Evolutionary conservation across 495 filamentous ascomycete genomes (phyloP).

Genomic region (Annulohypoxylon stygium): DNA sequence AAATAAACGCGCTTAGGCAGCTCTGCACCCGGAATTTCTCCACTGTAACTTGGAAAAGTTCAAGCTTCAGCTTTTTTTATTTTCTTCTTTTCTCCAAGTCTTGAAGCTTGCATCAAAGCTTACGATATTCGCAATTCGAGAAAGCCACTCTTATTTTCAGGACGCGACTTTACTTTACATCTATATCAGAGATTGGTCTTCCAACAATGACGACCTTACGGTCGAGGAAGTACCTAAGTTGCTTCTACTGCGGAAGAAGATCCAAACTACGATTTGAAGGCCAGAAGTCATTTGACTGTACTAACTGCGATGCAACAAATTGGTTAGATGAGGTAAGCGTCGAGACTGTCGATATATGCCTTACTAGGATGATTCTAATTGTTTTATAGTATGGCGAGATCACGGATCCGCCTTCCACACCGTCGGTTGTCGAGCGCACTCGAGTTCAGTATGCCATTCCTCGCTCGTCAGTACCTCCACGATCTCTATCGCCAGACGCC

Average conservation of each 20-base stretch:
- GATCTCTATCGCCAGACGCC: conserved; percentile 33
- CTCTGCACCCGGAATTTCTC: conserved; percentile 17
- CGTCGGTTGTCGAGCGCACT: conserved; percentile 51
- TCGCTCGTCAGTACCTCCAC: conserved; percentile 51
- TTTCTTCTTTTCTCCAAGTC: neutral
- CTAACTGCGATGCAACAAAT: conserved; percentile 83
- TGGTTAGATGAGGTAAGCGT: conserved; percentile 75
- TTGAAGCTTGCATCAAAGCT: neutral
- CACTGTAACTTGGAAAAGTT: conserved; percentile 25
- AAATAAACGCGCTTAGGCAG: conserved; percentile 21
- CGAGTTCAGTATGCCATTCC: conserved; percentile 57
- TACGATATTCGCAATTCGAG: neutral
- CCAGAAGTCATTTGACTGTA: conserved; percentile 73
- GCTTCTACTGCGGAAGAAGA: conserved; percentile 81
- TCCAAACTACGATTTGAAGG: conserved; percentile 68
- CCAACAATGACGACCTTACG: conserved; percentile 53
- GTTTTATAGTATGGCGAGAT: conserved; percentile 79
- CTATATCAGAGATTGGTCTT: neutral
- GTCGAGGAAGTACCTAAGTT: conserved; percentile 64
- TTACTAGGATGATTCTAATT: conserved; percentile 16
- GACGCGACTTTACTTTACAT: conserved; percentile 13
- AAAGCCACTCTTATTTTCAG: conserved; percentile 18
- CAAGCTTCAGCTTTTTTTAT: conserved; percentile 1
- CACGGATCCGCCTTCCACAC: conserved; percentile 81
- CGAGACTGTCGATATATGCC: neutral